Conservation (phyloP, 2,329 filamentous ascomycete genomes). For the Aspergillus amoenus region DNA sequence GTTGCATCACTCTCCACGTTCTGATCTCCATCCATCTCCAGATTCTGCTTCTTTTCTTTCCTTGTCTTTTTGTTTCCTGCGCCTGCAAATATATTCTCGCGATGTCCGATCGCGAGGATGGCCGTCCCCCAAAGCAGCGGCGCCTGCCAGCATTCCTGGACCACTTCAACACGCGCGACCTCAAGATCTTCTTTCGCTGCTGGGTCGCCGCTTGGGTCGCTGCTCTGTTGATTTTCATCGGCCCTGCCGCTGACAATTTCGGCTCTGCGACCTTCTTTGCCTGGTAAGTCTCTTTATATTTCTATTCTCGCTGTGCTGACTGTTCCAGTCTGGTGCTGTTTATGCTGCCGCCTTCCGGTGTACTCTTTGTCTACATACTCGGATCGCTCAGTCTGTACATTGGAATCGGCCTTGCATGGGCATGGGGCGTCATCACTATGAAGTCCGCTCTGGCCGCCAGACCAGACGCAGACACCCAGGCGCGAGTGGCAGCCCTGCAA, state of each 20-base stretch:
- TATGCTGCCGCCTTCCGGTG: slow-evolving; percentile 48
- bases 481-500: slow-evolving; percentile 34
- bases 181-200: slow-evolving; percentile 51
- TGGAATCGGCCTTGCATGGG: slow-evolving; percentile 51
- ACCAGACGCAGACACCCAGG: slow-evolving; percentile 39
- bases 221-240: slow-evolving; percentile 49
- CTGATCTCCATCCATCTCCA: too few species aligned
- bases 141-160: slow-evolving; percentile 33
- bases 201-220: slow-evolving; percentile 48
- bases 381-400: slow-evolving; percentile 44
- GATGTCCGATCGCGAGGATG: too few species aligned
- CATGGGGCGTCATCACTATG: slow-evolving; percentile 52
- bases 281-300: neutral
- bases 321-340: slow-evolving; percentile 38
- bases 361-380: slow-evolving; percentile 49
- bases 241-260: slow-evolving; percentile 41
- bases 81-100: too few species aligned
- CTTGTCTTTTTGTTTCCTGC: too few species aligned
- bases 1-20: too few species aligned
- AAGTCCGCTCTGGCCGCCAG: slow-evolving; percentile 49
- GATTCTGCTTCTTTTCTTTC: too few species aligned
- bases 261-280: slow-evolving; percentile 50
- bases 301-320: neutral
- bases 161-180: slow-evolving; percentile 50
- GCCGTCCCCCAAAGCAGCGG: neutral